Evolutionary conservation across 202 grass and related monocot species (phyloP).

Genomic region (Saccharum hybrid): DNA sequence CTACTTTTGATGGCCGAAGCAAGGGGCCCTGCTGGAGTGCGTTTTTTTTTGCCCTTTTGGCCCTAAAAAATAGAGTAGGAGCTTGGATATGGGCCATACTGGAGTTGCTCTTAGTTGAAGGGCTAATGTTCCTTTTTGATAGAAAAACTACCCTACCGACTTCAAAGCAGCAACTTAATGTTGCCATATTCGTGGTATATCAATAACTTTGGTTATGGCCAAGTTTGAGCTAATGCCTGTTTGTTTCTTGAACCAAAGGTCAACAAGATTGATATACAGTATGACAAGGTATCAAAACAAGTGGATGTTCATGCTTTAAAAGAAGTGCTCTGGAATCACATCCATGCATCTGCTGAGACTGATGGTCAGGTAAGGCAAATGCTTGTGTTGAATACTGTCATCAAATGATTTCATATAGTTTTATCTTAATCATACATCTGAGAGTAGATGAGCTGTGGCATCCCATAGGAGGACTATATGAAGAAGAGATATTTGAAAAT

Average conservation of each 20-base stretch:
- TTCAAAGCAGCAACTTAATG: slow-evolving; percentile 4
- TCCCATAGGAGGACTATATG: background rate
- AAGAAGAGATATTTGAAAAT: background rate
- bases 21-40: background rate
- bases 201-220: slow-evolving; percentile 23
- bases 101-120: background rate
- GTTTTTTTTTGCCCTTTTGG: background rate
- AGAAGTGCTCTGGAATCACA: slow-evolving; percentile 87
- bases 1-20: too few relatives aligned
- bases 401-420: slow-evolving; percentile 19
- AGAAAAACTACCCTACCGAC: background rate
- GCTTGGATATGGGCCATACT: background rate
- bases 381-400: slow-evolving; percentile 26
- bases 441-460: slow-evolving; percentile 8
- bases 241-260: slow-evolving; percentile 61
- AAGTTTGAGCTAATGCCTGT: slow-evolving; percentile 43
- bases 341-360: slow-evolving; percentile 63
- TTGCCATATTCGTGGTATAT: slow-evolving; percentile 4
- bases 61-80: background rate
- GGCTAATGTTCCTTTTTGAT: background rate
- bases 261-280: slow-evolving; percentile 89
- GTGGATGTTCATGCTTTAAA: slow-evolving; percentile 99
- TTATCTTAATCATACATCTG: too few relatives aligned
- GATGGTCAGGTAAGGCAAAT: slow-evolving; percentile 54
- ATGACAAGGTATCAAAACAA: slow-evolving; percentile 95